These are phyloP conservation scores for Prinsepia uniflora DNA, from an alignment of 306 rosid genomes.

Conservation along the genomic window DNA sequence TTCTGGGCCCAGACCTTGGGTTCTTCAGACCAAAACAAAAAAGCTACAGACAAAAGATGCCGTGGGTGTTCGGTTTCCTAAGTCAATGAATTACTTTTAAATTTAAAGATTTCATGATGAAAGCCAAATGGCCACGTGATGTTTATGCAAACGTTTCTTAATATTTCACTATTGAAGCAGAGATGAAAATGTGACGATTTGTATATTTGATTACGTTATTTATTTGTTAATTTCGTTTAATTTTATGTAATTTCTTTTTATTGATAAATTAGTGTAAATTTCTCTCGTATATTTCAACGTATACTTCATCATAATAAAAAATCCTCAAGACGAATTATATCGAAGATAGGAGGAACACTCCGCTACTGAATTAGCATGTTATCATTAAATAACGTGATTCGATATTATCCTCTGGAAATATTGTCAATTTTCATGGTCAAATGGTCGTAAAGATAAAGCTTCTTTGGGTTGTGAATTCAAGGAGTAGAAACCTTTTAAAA, in stretches of 20 bases:
- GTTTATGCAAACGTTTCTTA: not conserved
- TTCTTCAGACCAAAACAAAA: not conserved
- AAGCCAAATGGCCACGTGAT: slow-evolving; percentile 16
- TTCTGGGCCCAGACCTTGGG: not conserved
- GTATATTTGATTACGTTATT: too few relatives aligned
- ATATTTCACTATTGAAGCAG: not conserved
- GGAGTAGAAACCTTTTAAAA: not conserved
- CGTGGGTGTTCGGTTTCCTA: not conserved
- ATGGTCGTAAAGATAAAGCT: not conserved
- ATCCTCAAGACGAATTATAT: too few relatives aligned
- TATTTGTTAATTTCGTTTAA: too few relatives aligned
- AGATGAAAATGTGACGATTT: too few relatives aligned
- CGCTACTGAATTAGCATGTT: too few relatives aligned
- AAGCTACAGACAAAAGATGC: not conserved
- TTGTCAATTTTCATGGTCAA: slow-evolving; percentile 1
- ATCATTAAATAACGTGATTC: too few relatives aligned
- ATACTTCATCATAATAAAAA: too few relatives aligned
- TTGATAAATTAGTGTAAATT: too few relatives aligned
- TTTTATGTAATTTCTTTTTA: too few relatives aligned
- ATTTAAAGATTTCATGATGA: not conserved
- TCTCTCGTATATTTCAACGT: too few relatives aligned
- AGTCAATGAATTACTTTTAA: not conserved
- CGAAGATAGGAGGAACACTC: too few relatives aligned
- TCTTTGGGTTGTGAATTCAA: not conserved
- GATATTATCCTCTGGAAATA: not conserved